phyloP scores from a whole-genome alignment of 768 basidiomycete genomes.

The Calocybe gangraenosa region DNA sequence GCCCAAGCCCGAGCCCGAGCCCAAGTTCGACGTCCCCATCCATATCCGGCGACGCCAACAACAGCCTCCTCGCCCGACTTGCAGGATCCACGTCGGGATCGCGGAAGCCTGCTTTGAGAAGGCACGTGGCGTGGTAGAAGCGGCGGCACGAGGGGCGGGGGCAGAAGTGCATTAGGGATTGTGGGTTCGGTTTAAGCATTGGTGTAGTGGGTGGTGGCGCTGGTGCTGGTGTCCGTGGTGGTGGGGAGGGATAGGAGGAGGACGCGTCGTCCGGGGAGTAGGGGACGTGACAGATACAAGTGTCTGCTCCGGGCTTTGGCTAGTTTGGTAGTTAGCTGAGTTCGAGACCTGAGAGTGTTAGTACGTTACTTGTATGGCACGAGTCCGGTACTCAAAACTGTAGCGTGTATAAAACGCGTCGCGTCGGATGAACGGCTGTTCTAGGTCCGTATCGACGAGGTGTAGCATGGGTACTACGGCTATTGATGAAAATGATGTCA shows the following conservation, averaged over 20 bases:
- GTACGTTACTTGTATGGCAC: conserved; percentile 30
- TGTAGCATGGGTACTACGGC: conserved; percentile 28
- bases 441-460: conserved; percentile 34
- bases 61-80: conserved; percentile 21
- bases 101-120: conserved; percentile 26
- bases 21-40: conserved; percentile 3
- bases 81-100: conserved; percentile 11
- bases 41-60: conserved; percentile 32
- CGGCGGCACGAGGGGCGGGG: conserved; percentile 44
- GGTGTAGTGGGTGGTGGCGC: background rate
- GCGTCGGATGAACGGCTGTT: conserved; percentile 35
- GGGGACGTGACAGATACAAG: conserved; percentile 43
- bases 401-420: conserved; percentile 48
- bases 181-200: background rate
- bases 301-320: conserved; percentile 34
- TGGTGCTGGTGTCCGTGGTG: background rate
- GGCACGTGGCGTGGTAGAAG: conserved; percentile 46
- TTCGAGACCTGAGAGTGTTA: background rate
- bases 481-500: conserved; percentile 17
- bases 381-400: conserved; percentile 29
- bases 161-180: conserved; percentile 49
- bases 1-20: background rate
- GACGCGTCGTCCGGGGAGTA: conserved; percentile 47
- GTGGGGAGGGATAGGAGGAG: background rate
- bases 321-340: conserved; percentile 16